Evolutionary conservation across 768 basidiomycete species (phyloP), one percentile per base, ranked within the genome.

Genomic region (Glaciozyma antarctica): DNA sequence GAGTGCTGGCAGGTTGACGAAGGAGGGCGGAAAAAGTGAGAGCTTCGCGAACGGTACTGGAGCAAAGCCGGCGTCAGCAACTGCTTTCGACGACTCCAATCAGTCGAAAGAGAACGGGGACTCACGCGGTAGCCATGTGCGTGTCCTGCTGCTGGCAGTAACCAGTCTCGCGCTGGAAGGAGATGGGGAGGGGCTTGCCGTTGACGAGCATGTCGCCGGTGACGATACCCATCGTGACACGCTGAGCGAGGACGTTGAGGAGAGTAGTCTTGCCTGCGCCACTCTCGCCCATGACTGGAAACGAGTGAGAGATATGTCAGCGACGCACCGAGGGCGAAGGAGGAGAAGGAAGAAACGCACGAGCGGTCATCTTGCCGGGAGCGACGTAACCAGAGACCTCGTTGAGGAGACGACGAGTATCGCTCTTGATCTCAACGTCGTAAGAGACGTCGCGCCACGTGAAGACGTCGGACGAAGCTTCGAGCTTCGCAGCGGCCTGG

Each of bases 181-280:
- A 78, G 17, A 71, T 66, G 51, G 78, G 78, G 55, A 78, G 75
- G 43, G 75, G 74, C 41, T 71, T 64, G 15, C 78, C 79, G 62
- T 80, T 78, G 60, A 80, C 78, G 30, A 80, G 73, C 72, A 80
- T 77, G 55, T 79, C 77, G 12, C 80, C 80, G 17, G 75, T 76
- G 64, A 80, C 77, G 44, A 80, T 78, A 58, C 80, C 80, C 72
- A 78, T 79, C 41, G 75, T 78, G 52, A 68, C 67, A 10, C 75
- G 75, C 45, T 73, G 71, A 26, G 75, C 73, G 43, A 76, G 66
- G 7, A 72, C 72, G 63, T 76, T 68, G 59, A 76, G 68, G 1
- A 76, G 67, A 0, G 77, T 77, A n/a, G 66, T 77, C 67, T 78
- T 78, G 34, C 79, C 79, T n/a, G 79, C 78, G 64, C 79, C 79